Percentiles rank a stretch among this genome's conserved stretches.
Conservation (phyloP, 129 eudicot genomes). For the Pulicaria dysenterica region DNA sequence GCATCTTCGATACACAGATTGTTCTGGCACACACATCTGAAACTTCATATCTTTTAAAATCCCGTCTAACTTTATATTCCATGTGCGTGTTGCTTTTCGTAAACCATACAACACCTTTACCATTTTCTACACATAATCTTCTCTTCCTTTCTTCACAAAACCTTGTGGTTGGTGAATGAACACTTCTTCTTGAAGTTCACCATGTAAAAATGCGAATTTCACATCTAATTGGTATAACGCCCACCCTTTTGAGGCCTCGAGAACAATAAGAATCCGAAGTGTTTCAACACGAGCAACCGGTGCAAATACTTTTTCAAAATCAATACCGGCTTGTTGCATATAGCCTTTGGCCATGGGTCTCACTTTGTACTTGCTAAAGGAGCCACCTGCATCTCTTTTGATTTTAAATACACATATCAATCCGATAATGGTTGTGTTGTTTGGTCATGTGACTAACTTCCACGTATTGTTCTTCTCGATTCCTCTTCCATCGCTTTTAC, state of each 20-base stretch:
- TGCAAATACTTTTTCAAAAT: conserved; percentile 21
- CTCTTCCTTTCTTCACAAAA: not conserved
- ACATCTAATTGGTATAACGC: conserved; percentile 22
- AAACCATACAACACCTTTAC: not conserved
- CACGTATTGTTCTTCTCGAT: conserved; percentile 31
- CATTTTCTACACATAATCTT: not conserved
- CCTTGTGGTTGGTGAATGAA: conserved; percentile 22
- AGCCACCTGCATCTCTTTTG: conserved; percentile 17
- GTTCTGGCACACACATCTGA: conserved; percentile 19
- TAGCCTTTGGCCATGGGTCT: conserved; percentile 27
- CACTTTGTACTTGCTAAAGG: conserved; percentile 25
- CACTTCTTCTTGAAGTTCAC: conserved; percentile 23
- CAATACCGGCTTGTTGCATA: conserved; percentile 17
- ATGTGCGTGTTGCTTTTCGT: no score
- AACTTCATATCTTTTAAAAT: not conserved
- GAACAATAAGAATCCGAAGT: not conserved
- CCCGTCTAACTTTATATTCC: no score
- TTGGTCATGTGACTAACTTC: conserved; percentile 16
- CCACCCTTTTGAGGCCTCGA: conserved; percentile 16
- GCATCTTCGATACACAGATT: conserved; percentile 11
- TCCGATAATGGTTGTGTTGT: not conserved
- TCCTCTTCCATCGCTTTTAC: conserved; percentile 22
- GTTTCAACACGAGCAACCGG: conserved; percentile 22
- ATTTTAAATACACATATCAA: conserved; percentile 26
- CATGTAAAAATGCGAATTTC: conserved; percentile 28